Evolutionary conservation across 1,284 basidiomycete genomes (phyloP).

Genomic region (Leccinum solheimii): DNA sequence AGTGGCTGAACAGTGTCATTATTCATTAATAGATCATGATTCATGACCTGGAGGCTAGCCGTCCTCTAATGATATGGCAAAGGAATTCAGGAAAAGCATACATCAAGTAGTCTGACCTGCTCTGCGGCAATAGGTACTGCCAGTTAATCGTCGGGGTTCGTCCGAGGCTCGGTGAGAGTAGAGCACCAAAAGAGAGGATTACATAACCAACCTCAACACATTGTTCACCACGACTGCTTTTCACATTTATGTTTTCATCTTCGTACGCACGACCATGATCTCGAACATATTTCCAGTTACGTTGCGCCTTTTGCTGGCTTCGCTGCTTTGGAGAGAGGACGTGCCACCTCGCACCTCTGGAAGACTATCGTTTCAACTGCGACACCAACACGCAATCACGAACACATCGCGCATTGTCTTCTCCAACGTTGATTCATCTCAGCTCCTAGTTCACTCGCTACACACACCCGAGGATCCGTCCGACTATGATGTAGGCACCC

Average conservation of each 20-base stretch:
- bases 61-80: background rate
- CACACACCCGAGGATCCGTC: constrained; percentile 29
- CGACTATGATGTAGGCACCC: constrained; percentile 40
- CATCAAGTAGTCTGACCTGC: background rate
- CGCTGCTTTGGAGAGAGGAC: constrained; percentile 25
- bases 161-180: background rate
- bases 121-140: background rate
- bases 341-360: constrained; percentile 20
- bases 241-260: constrained; percentile 2
- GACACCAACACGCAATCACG: constrained; percentile 60
- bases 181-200: background rate
- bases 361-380: constrained; percentile 56
- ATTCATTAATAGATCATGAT: background rate
- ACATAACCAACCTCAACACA: background rate
- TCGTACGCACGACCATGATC: constrained; percentile 17
- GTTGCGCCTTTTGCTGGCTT: constrained; percentile 29
- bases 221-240: background rate
- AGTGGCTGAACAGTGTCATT: background rate
- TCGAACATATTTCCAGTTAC: constrained; percentile 24
- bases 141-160: background rate
- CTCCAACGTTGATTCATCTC: constrained; percentile 44
- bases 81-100: background rate
- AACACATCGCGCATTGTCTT: constrained; percentile 55
- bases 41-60: background rate
- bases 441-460: constrained; percentile 24